A percentile compares a stretch with the other conserved stretches of the same genome.
These are phyloP conservation scores for Cercospora sp. DNA, from an alignment of 2,329 filamentous ascomycete species.

Conservation along the genomic window DNA sequence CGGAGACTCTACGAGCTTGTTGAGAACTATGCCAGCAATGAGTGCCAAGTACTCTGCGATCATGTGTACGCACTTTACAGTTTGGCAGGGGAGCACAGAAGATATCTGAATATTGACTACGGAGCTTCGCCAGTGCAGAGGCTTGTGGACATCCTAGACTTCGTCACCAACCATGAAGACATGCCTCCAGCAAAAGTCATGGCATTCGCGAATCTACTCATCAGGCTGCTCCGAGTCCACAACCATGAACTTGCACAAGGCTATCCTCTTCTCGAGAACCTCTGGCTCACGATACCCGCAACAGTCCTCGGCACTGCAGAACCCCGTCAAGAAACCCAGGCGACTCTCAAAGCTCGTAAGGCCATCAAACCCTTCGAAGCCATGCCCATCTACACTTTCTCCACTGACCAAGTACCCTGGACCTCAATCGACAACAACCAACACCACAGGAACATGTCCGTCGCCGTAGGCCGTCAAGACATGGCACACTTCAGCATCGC, in stretches of 20 bases:
- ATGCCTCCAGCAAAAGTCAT: background rate
- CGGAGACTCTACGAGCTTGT: background rate
- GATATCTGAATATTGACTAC: background rate
- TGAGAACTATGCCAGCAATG: background rate
- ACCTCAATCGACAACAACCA: background rate
- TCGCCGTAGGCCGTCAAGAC: background rate
- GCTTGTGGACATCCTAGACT: background rate
- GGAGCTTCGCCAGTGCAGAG: background rate
- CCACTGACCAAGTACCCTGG: background rate
- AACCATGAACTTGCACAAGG: background rate
- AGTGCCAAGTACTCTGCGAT: background rate
- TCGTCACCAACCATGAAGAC: background rate
- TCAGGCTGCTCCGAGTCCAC: background rate
- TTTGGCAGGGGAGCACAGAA: background rate
- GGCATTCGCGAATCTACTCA: background rate
- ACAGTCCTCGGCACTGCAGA: background rate
- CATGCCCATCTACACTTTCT: background rate
- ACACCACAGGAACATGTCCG: background rate
- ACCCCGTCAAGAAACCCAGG: background rate
- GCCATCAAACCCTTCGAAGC: background rate
- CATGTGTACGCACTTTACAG: background rate
- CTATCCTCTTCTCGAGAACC: background rate
- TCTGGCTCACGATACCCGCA: background rate
- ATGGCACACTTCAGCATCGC: background rate
- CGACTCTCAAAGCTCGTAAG: background rate